Conservation (phyloP, 495 filamentous ascomycete species). For the Rostrohypoxylon terebratum region DNA sequence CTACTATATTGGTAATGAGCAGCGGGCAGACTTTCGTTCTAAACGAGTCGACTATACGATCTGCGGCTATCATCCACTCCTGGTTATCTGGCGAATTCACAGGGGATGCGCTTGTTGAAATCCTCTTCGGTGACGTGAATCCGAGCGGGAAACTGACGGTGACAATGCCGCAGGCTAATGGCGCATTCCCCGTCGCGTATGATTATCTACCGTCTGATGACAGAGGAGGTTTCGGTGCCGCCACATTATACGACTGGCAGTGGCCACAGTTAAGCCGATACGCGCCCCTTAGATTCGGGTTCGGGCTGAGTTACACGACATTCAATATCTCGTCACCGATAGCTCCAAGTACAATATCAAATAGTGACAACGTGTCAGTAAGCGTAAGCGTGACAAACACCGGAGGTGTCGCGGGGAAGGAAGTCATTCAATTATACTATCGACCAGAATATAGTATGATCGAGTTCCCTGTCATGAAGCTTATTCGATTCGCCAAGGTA, state of each 20-base stretch:
- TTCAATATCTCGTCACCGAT: conserved; percentile 70
- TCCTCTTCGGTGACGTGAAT: conserved; percentile 28
- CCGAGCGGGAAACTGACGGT: conserved; percentile 44
- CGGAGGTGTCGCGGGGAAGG: conserved; percentile 68
- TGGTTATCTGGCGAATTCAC: conserved; percentile 32
- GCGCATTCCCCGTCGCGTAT: conserved; percentile 24
- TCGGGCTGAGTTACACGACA: conserved; percentile 75
- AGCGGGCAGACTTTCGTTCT: conserved; percentile 32
- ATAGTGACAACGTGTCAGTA: conserved; percentile 62
- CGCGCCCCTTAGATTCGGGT: conserved; percentile 74
- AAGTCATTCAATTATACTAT: conserved; percentile 82
- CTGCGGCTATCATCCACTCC: conserved; percentile 28
- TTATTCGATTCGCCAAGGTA: conserved; percentile 80
- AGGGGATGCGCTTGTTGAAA: conserved; percentile 27
- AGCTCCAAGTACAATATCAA: conserved; percentile 61
- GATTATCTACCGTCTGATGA: conserved; percentile 25
- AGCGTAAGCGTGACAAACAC: conserved; percentile 72
- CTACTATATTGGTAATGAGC: conserved; percentile 28
- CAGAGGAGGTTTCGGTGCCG: conserved; percentile 15
- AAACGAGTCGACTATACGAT: conserved; percentile 24
- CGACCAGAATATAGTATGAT: conserved; percentile 67
- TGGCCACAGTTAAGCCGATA: conserved; percentile 23
- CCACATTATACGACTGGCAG: conserved; percentile 23
- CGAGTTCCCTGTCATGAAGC: conserved; percentile 73
- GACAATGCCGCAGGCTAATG: conserved; percentile 31